phyloP scores from a whole-genome alignment of 2,329 filamentous ascomycete genomes.

The Aspergillus sp. region DNA sequence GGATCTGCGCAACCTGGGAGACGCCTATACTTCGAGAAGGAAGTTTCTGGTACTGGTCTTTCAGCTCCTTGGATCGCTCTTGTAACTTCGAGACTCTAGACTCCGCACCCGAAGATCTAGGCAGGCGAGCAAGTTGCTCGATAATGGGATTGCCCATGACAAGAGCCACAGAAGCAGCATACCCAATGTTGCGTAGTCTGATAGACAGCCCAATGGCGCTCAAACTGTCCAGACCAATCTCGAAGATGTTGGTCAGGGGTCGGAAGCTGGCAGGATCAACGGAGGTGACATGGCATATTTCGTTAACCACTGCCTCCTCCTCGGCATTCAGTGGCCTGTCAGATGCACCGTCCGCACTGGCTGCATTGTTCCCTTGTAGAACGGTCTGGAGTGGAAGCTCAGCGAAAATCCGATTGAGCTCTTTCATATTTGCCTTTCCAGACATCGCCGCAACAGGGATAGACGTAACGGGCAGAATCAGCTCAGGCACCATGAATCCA shows the following conservation, averaged over 20 bases:
- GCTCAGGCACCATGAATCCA: constrained; percentile 29
- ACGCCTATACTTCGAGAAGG: constrained; percentile 13
- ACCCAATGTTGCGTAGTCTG: constrained; percentile 34
- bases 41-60: constrained; percentile 20
- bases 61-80: constrained; percentile 18
- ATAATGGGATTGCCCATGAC: constrained; percentile 36
- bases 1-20: constrained; percentile 18
- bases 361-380: constrained; percentile 18
- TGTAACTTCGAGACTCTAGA: constrained; percentile 4
- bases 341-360: not conserved
- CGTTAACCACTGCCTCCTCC: constrained; percentile 25
- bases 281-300: constrained; percentile 24
- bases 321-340: constrained; percentile 22
- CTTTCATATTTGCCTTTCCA: constrained; percentile 35
- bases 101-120: constrained; percentile 10
- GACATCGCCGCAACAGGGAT: constrained; percentile 31
- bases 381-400: constrained; percentile 26
- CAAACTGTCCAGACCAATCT: constrained; percentile 41
- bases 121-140: constrained; percentile 33
- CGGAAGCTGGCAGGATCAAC: constrained; percentile 19
- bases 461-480: constrained; percentile 26
- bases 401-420: constrained; percentile 28
- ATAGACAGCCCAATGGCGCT: constrained; percentile 38
- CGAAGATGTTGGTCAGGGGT: constrained; percentile 35
- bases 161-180: constrained; percentile 33